Base-by-base conservation (phyloP, 495 filamentous ascomycete genomes). In the Cercophora sp. region DNA sequence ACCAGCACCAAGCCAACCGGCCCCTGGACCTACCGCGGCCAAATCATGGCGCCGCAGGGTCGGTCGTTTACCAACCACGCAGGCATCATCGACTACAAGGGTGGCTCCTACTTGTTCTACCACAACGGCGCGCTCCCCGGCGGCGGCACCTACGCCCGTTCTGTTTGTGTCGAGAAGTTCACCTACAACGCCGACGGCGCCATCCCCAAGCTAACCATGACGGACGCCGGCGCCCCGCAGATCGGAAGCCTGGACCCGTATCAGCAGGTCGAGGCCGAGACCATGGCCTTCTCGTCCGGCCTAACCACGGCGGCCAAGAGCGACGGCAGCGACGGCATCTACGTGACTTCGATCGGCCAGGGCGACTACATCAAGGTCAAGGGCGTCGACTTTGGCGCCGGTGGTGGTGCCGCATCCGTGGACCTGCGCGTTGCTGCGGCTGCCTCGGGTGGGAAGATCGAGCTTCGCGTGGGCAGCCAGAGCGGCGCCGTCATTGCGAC, bases 71-170 rank as follows among this genome's bases (percentile, higher is more conserved):
- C 64, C 34, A 67, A 67, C 51, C 64, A 67, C 50, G 45, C 52
- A 2, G 64, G 59, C 27, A 56, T 67, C 25, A 54, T 67, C 34
- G 59, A 67, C 36, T 67, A 55, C 52, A 55, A 60, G 47, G 54
- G 54, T 42, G 37, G 51, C 19, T 63, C 64, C 13, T 67, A 67
- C 54, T 65, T 67, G 39, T 63, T 65, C 54, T 67, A 67, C 45
- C 64, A 67, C 47, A 67, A 67, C 50, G 57, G 59, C 40, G 64
- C 64, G 24, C 59, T 67, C 8, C 64, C 64, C 19, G 54, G 54
- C 15, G 64, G 64, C 24, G 45, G 62, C 47, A 54, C 55, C 27
- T 67, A 56, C 40, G 18, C 59, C 13, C 53, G 64, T 36, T 65
- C 64, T 24, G 56, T 63, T 4, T 54, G 51, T 29, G 51, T 67